These are phyloP conservation scores for Quercus variabilis DNA, from an alignment of 306 rosid species.

Conservation along the genomic window DNA sequence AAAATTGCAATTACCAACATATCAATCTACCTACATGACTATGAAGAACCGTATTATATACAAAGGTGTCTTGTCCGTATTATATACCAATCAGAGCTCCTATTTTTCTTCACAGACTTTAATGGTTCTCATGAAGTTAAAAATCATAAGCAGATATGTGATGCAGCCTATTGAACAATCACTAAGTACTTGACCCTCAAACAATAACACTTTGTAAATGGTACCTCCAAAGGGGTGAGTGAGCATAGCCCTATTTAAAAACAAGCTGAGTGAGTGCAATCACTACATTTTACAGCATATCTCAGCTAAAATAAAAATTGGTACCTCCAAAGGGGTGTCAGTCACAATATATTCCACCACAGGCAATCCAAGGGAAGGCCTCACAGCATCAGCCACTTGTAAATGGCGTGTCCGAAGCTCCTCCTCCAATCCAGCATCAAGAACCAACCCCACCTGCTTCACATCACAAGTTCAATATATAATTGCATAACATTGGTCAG, in stretches of 20 bases:
- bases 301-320: conserved; percentile 8
- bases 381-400: conserved; percentile 86
- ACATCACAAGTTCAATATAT: conserved; percentile 3
- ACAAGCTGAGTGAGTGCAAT: not conserved
- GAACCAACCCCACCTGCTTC: conserved; percentile 78
- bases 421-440: conserved; percentile 84
- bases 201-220: not conserved
- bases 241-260: not conserved
- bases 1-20: not conserved
- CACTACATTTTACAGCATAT: conserved; percentile 1
- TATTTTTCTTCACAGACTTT: not conserved
- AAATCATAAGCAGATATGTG: not conserved
- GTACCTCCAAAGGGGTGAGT: not conserved
- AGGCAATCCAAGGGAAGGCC: conserved; percentile 94
- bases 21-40: not conserved
- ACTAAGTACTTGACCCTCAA: not conserved
- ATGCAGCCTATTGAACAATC: not conserved
- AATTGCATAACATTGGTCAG: not conserved
- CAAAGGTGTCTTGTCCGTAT: not conserved
- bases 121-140: not conserved
- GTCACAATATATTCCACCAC: conserved; percentile 71
- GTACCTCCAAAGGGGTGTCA: conserved; percentile 72
- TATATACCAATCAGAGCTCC: not conserved
- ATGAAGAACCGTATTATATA: not conserved
- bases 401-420: conserved; percentile 73